Evolutionary conservation across 331 rosid species (phyloP), one percentile per base, ranked within the genome.

Genomic region (Malus hybrid): DNA sequence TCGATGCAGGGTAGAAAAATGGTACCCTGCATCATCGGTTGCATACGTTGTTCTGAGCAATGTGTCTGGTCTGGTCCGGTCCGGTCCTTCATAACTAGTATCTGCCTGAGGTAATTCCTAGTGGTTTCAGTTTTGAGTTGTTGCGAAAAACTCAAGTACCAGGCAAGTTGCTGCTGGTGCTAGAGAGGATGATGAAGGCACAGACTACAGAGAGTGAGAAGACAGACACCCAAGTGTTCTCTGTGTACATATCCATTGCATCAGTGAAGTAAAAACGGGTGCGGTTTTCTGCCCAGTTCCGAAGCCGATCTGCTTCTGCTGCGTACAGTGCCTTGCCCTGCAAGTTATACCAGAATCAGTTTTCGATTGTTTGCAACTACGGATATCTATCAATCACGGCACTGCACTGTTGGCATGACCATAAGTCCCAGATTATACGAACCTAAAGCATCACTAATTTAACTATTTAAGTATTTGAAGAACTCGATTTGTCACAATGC

Each of bases 171-270:
- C 63, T 88, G 88, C 75, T 78, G 61, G 97, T 85, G 89, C 90
- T 94, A n/a, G 97, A 92, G 73, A 95, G 96, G 39, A 92, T 95
- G 64, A 94, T 92, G 83, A 89, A 95, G 71, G 97, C 96, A 52
- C 97, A 90, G 19, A 95, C 97, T 10, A 92, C 93, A 9, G 97
- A 92, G 28, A 95, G 93, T 72, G 99, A 95, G 89, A 92, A 88
- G n/a, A 95, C 97, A 11, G 99, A 89, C 67, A 95, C 65, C 97
- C 93, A 95, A 9, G 97, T 88, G 84, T 85, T 82, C 81, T 95
- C 97, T 34, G 97, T 87, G 86, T 95, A 95, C 93, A 90, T 92
- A 83, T 95, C 99, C 96, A 87, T 95, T 27, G 99, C 99, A 70
- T 92, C 99, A 0, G 96, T 46, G 46, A 63, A 63, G 48, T 74